Evolutionary conservation across 139 green algal species (phyloP).

Genomic region (Trebouxia sp.): DNA sequence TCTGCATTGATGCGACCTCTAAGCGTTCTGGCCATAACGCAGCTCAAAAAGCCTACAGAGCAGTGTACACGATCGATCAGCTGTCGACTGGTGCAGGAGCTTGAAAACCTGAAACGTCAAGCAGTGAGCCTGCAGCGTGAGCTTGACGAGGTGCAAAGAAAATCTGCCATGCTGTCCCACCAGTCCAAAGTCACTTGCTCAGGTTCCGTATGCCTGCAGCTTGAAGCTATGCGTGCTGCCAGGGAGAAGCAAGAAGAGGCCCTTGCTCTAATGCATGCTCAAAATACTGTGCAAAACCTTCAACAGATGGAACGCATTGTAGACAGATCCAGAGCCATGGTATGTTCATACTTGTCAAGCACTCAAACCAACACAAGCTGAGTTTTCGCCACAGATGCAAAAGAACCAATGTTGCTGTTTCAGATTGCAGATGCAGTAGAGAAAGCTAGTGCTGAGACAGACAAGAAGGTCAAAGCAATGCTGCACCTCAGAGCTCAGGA

Average conservation of each 20-base stretch:
- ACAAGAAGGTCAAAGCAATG: not conserved
- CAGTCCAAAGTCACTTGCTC: not conserved
- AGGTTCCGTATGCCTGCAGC: not conserved
- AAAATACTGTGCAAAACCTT: not conserved
- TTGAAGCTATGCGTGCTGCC: conserved; percentile 8
- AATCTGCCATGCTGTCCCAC: not conserved
- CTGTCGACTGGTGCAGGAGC: not conserved
- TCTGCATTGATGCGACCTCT: no score
- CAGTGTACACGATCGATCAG: not conserved
- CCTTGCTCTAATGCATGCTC: not conserved
- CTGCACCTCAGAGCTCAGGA: conserved; percentile 3
- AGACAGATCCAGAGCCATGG: not conserved
- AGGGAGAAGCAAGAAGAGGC: conserved; percentile 21
- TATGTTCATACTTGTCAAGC: not conserved
- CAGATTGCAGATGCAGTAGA: conserved; percentile 7
- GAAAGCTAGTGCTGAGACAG: not conserved
- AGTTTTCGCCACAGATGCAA: no score
- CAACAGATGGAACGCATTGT: conserved; percentile 8
- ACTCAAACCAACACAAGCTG: no score
- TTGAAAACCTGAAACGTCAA: not conserved
- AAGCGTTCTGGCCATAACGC: no score
- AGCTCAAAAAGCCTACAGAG: not conserved
- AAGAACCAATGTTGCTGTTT: not conserved
- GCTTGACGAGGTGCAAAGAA: conserved; percentile 8
- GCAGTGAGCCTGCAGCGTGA: not conserved